These are phyloP conservation scores for Russula griseocarnosa DNA, from an alignment of 768 basidiomycete species.

Conservation along the genomic window DNA sequence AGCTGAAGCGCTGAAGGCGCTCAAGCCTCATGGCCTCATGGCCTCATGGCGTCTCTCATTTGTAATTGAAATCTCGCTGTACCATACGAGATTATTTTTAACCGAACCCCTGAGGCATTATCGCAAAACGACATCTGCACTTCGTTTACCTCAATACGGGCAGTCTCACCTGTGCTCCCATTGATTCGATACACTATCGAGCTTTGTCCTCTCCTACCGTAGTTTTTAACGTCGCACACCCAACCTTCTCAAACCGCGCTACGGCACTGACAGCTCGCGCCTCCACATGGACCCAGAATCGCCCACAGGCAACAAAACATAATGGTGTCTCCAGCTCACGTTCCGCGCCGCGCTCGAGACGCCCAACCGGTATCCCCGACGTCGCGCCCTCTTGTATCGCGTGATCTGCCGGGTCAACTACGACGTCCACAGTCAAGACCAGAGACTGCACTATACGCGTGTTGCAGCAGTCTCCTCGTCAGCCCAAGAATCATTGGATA, in stretches of 20 bases:
- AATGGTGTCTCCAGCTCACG: conserved; percentile 52
- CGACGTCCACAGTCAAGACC: conserved; percentile 51
- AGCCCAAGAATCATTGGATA: background rate
- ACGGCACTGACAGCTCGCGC: conserved; percentile 32
- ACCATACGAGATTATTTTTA: too few relatives aligned
- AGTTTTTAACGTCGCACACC: conserved; percentile 43
- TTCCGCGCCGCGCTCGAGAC: conserved; percentile 52
- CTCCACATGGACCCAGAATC: conserved; percentile 49
- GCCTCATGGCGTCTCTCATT: too few relatives aligned
- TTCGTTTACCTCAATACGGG: background rate
- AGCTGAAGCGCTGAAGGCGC: too few relatives aligned
- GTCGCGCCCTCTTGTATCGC: conserved; percentile 67
- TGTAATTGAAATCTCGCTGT: too few relatives aligned
- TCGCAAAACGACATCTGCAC: too few relatives aligned
- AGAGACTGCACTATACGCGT: conserved; percentile 49
- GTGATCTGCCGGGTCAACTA: conserved; percentile 57
- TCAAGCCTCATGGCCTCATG: too few relatives aligned
- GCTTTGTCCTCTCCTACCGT: conserved; percentile 32
- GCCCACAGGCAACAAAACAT: conserved; percentile 70
- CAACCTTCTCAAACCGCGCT: conserved; percentile 27
- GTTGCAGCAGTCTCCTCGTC: conserved; percentile 5
- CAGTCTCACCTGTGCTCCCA: background rate
- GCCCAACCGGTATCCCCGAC: conserved; percentile 58
- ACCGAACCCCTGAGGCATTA: too few relatives aligned
- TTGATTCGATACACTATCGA: conserved; percentile 5